Evolutionary conservation across 2,329 filamentous ascomycete species (phyloP), one percentile per base, ranked within the genome.

Genomic region (Alternaria viburni): DNA sequence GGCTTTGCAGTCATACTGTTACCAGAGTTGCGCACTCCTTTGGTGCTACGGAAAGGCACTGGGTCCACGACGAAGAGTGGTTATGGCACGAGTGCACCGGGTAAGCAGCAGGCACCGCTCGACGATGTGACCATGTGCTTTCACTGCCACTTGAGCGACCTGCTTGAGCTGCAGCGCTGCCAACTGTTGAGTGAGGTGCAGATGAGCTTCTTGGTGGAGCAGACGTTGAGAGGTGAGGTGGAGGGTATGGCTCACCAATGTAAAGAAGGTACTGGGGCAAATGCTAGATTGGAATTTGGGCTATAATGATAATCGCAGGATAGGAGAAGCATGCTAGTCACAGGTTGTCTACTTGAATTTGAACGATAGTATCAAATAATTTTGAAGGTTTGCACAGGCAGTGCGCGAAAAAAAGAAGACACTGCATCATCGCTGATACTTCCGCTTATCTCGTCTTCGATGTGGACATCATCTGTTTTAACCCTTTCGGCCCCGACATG

Each of bases 111-210:
- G 30, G 5, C 45, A 2, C 23, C 46, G 21, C 25, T 36, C 13
- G 21, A 13, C 6, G 32, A 65, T 6, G 51, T 30, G 21, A 32
- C 13, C 0, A 41, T 68, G 46, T 69, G 67, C 19, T 69, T 69
- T 1, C 67, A 69, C 46, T 69, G 67, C n/a, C 57, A 66, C 15
- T 32, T 69, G 46, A 61, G 58, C 11, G 67, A 69, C 21, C 30
- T 69, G 12, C 36, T 69, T 3, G 67, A 69, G 12, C 54, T 69
- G 1, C 64, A 58, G 13, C 62, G 67, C 3, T 69, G 67, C 23
- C 58, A 57, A 8, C 55, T 68, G 10, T 17, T 69, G 12, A 62
- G 57, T 12, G 36, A 57, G 1, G 21, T 23, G 9, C 67, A 69
- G 15, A 56, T 69, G 28, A 43, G 56, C 19, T 54, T 41, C 6